A percentile compares a stretch with the other conserved stretches of the same genome.
These are phyloP conservation scores for Friedmanniomyces simplex DNA, from an alignment of 495 filamentous ascomycete species.

Conservation along the genomic window DNA sequence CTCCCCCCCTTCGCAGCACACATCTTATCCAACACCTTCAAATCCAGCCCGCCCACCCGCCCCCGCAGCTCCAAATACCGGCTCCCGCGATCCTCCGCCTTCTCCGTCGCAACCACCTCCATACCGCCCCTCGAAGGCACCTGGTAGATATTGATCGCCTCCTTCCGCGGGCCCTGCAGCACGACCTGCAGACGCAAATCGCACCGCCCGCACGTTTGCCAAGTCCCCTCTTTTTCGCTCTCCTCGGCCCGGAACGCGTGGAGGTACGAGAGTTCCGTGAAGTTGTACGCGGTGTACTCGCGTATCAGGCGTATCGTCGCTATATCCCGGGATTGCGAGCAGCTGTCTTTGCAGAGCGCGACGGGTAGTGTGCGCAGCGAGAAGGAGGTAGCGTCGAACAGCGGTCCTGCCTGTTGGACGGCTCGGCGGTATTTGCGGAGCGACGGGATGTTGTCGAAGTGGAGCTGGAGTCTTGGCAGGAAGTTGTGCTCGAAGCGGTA, in stretches of 20 bases:
- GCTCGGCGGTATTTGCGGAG: neutral
- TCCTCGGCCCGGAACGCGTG: neutral
- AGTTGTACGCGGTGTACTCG: neutral
- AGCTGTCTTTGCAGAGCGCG: neutral
- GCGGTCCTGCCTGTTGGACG: neutral
- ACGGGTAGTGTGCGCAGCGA: neutral
- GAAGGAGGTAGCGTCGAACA: neutral
- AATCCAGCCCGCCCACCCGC: neutral
- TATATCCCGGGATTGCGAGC: no score
- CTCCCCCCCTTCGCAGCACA: neutral
- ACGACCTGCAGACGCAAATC: neutral
- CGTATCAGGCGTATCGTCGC: no score
- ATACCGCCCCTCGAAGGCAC: neutral
- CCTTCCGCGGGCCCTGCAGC: neutral
- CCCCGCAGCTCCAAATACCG: neutral
- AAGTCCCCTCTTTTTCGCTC: neutral
- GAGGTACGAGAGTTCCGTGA: neutral
- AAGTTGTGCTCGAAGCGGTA: neutral
- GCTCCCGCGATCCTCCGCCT: neutral
- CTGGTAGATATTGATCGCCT: neutral
- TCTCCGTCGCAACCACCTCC: neutral
- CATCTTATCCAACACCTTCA: neutral
- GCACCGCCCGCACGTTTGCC: neutral
- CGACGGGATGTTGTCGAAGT: neutral
- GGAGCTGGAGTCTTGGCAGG: neutral